Percentiles rank a stretch among this genome's conserved stretches.
Conservation (phyloP, 768 basidiomycete genomes). For the Collybia nuda region DNA sequence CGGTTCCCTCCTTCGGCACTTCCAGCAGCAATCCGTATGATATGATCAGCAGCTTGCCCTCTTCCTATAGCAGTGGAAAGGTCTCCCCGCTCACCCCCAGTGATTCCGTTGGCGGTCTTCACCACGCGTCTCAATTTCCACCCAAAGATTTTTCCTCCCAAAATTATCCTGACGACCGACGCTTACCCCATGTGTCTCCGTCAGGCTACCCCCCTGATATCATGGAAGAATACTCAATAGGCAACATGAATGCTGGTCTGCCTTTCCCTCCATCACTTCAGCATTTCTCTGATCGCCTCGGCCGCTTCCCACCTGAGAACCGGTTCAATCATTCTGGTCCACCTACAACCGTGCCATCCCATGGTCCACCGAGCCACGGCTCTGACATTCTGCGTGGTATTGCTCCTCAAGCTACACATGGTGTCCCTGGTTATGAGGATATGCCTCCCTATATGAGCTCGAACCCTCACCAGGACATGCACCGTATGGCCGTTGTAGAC, state of each 20-base stretch:
- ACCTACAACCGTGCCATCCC: constrained; percentile 42
- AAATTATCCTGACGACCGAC: constrained; percentile 65
- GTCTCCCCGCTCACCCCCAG: constrained; percentile 74
- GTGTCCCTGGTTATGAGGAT: constrained; percentile 54
- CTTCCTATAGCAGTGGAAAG: constrained; percentile 71
- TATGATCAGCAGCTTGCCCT: constrained; percentile 60
- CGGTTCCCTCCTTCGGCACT: constrained; percentile 55
- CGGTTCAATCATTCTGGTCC: constrained; percentile 49
- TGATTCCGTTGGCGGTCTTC: constrained; percentile 59
- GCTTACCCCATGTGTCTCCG: constrained; percentile 43
- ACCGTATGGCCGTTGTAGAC: constrained; percentile 63
- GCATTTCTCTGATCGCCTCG: constrained; percentile 58
- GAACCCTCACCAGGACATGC: constrained; percentile 54
- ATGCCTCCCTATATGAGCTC: constrained; percentile 56
- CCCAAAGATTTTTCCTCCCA: constrained; percentile 61
- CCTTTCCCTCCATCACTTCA: constrained; percentile 52
- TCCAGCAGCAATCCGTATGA: constrained; percentile 58
- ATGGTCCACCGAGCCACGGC: constrained; percentile 38
- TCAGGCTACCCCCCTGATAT: constrained; percentile 58
- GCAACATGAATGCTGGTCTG: constrained; percentile 42
- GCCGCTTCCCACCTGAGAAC: constrained; percentile 54
- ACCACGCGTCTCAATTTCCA: constrained; percentile 54
- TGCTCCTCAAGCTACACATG: constrained; percentile 68
- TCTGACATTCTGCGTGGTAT: constrained; percentile 67
- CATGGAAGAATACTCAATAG: constrained; percentile 61